phyloP scores from a whole-genome alignment of 352 stramenopile genomes.

The Phytophthora pseudosyringae region DNA sequence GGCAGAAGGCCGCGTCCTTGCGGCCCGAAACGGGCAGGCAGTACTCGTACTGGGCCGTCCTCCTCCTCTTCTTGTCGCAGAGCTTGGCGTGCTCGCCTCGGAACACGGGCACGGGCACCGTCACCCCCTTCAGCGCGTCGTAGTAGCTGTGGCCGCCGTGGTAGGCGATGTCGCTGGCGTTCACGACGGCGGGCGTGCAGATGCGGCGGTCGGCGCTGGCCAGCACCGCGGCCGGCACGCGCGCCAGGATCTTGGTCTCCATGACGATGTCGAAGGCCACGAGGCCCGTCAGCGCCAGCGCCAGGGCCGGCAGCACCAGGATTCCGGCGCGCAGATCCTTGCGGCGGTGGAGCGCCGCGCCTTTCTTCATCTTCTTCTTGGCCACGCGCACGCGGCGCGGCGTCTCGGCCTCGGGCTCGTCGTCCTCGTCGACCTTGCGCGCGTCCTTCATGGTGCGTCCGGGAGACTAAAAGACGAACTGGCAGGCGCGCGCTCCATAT shows the following conservation, averaged over 20 bases:
- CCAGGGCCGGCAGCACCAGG: conserved; percentile 15
- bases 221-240: conserved; percentile 12
- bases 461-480: conserved; percentile 10
- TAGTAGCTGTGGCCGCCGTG: conserved; percentile 23
- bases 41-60: conserved; percentile 27
- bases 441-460: conserved; percentile 11
- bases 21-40: conserved; percentile 56
- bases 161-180: conserved; percentile 21
- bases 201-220: neutral
- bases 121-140: conserved; percentile 10
- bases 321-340: conserved; percentile 19
- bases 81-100: conserved; percentile 23
- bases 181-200: conserved; percentile 16
- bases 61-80: conserved; percentile 23
- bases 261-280: conserved; percentile 29
- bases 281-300: conserved; percentile 13
- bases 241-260: conserved; percentile 26
- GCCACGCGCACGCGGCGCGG: neutral
- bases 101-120: conserved; percentile 30
- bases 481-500: conserved; percentile 1
- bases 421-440: neutral
- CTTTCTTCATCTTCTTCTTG: conserved; percentile 7
- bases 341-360: neutral
- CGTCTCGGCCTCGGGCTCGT: conserved; percentile 4
- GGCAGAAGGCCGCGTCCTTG: conserved; percentile 53